A percentile compares a stretch with the other conserved stretches of the same genome.
These are phyloP conservation scores for Pichia phayaonensis DNA, from an alignment of 805 yeast species.

Conservation along the genomic window DNA sequence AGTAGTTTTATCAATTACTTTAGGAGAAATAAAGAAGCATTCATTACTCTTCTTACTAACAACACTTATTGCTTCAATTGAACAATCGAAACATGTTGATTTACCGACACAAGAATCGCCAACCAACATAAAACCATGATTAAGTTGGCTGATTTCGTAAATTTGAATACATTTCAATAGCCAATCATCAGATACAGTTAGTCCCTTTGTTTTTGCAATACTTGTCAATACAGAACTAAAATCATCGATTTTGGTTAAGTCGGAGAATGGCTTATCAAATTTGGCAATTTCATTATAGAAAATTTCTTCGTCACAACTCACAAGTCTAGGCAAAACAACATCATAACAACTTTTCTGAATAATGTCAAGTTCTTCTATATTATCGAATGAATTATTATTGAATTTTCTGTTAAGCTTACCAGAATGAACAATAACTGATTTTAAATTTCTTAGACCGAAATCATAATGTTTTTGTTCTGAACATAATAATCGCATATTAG, in stretches of 20 bases:
- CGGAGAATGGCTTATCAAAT: slow-evolving; percentile 20
- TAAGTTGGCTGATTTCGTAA: slow-evolving; percentile 48
- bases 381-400: neutral
- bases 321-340: slow-evolving; percentile 61
- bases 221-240: slow-evolving; percentile 24
- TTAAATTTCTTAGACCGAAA: slow-evolving; percentile 81
- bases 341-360: slow-evolving; percentile 49
- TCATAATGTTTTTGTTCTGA: slow-evolving; percentile 73
- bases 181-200: slow-evolving; percentile 35
- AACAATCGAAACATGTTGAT: slow-evolving; percentile 42
- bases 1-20: slow-evolving; percentile 56
- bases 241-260: slow-evolving; percentile 11
- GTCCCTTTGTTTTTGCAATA: slow-evolving; percentile 28
- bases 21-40: slow-evolving; percentile 57
- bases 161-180: slow-evolving; percentile 52
- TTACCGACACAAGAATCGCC: slow-evolving; percentile 79
- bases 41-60: slow-evolving; percentile 22
- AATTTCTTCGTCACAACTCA: slow-evolving; percentile 40
- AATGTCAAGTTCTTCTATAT: slow-evolving; percentile 18
- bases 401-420: slow-evolving; percentile 34
- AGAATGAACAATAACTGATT: slow-evolving; percentile 54
- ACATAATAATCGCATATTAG: slow-evolving; percentile 30
- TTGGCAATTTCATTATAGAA: slow-evolving; percentile 22
- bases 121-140: slow-evolving; percentile 75
- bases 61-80: slow-evolving; percentile 32